Conservation (phyloP, 306 rosid genomes). For the Prunus persica region DNA sequence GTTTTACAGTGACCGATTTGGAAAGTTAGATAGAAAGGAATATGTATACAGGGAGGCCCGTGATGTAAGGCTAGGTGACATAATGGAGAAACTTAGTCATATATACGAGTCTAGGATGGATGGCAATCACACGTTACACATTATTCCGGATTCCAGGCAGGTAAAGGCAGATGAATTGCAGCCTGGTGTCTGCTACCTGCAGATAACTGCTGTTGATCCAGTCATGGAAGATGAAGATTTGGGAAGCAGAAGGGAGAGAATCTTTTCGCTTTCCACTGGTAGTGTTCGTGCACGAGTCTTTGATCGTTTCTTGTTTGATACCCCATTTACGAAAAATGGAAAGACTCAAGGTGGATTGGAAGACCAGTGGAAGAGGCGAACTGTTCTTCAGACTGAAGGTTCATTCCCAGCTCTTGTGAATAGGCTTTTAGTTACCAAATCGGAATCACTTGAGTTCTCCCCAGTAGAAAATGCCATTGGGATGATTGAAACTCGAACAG, state of each 20-base stretch:
- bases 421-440: slow-evolving; percentile 80
- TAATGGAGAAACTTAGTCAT: slow-evolving; percentile 98
- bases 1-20: slow-evolving; percentile 85
- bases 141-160: slow-evolving; percentile 96
- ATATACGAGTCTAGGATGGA: slow-evolving; percentile 90
- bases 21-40: slow-evolving; percentile 82
- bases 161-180: slow-evolving; percentile 96
- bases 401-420: slow-evolving; percentile 98
- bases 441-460: slow-evolving; percentile 94
- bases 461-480: slow-evolving; percentile 98
- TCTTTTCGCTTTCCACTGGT: slow-evolving; percentile 91
- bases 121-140: slow-evolving; percentile 76
- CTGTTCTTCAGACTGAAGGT: slow-evolving; percentile 93
- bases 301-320: slow-evolving; percentile 95
- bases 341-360: slow-evolving; percentile 96
- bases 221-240: slow-evolving; percentile 98
- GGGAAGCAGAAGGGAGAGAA: slow-evolving; percentile 94
- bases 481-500: slow-evolving; percentile 98
- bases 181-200: slow-evolving; percentile 93
- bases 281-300: slow-evolving; percentile 92
- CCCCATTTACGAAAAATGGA: slow-evolving; percentile 96
- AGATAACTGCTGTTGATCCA: slow-evolving; percentile 95
- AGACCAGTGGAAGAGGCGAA: slow-evolving; percentile 98
- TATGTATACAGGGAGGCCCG: slow-evolving; percentile 95
- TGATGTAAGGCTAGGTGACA: slow-evolving; percentile 94